phyloP scores from a whole-genome alignment of 2,329 filamentous ascomycete genomes.

The Nothomitra cinnamomea region DNA sequence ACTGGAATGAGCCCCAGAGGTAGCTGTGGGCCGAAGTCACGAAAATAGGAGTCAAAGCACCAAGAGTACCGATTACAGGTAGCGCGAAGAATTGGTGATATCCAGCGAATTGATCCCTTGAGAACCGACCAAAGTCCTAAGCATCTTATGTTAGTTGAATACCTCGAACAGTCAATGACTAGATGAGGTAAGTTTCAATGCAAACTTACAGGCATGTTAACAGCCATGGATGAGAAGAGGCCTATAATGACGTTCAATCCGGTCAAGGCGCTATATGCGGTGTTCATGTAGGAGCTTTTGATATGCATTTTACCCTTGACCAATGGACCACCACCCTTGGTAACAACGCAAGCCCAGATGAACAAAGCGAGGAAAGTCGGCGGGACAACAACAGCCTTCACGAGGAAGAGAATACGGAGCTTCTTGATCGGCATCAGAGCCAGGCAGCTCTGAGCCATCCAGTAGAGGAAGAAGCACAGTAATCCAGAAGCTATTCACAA shows the following conservation, averaged over 20 bases:
- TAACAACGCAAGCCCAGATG: slow-evolving; percentile 27
- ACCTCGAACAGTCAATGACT: neutral
- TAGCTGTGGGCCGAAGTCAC: slow-evolving; percentile 28
- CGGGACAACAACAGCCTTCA: slow-evolving; percentile 21
- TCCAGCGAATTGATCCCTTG: slow-evolving; percentile 24
- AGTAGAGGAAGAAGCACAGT: slow-evolving; percentile 35
- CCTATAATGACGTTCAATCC: slow-evolving; percentile 31
- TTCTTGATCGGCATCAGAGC: slow-evolving; percentile 28
- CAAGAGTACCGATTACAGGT: slow-evolving; percentile 30
- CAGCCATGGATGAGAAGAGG: slow-evolving; percentile 30
- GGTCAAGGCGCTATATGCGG: slow-evolving; percentile 26
- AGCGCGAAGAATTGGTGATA: slow-evolving; percentile 30
- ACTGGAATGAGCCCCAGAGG: slow-evolving; percentile 29
- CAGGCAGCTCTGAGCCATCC: slow-evolving; percentile 28
- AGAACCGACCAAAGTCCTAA: slow-evolving; percentile 25
- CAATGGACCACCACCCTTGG: slow-evolving; percentile 25
- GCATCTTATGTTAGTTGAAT: neutral
- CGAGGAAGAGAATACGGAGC: slow-evolving; percentile 26
- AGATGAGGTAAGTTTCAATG: neutral
- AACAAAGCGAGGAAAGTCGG: slow-evolving; percentile 27
- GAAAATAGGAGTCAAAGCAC: slow-evolving; percentile 31
- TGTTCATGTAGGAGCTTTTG: slow-evolving; percentile 25
- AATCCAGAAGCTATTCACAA: slow-evolving; percentile 23
- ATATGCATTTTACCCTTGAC: slow-evolving; percentile 22
- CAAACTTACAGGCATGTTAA: slow-evolving; percentile 27